Conservation (phyloP, 2,329 filamentous ascomycete species). For the Dactylellina drechsleri region DNA sequence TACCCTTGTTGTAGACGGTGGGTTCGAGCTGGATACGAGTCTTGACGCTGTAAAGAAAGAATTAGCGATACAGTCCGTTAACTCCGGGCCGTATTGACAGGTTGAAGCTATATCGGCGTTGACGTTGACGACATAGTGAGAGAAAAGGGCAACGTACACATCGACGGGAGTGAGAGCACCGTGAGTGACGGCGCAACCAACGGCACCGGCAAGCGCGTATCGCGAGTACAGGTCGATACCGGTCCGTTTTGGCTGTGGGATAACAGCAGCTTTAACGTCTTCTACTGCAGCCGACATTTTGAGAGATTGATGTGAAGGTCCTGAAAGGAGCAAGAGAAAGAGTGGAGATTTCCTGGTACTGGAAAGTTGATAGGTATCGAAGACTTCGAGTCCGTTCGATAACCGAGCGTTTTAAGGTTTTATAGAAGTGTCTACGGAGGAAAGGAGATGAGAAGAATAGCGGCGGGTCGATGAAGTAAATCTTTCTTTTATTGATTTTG, state of each 20-base stretch:
- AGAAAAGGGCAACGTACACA: slow-evolving; percentile 77
- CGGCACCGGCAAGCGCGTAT: slow-evolving; percentile 95
- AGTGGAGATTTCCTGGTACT: slow-evolving; percentile 40
- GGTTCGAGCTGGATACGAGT: slow-evolving; percentile 95
- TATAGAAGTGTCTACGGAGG: slow-evolving; percentile 28
- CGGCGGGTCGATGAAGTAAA: slow-evolving; percentile 46
- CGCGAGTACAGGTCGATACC: slow-evolving; percentile 85
- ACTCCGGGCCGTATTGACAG: slow-evolving; percentile 4
- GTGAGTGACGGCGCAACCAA: slow-evolving; percentile 99
- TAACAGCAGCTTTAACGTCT: slow-evolving; percentile 45
- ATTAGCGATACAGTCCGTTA: slow-evolving; percentile 5
- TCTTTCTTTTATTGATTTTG: slow-evolving; percentile 24
- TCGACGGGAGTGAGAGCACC: slow-evolving; percentile 96
- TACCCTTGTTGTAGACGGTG: slow-evolving; percentile 84
- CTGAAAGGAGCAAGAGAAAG: slow-evolving; percentile 16
- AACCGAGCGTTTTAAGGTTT: slow-evolving; percentile 13
- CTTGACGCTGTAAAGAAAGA: slow-evolving; percentile 77
- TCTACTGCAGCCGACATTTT: slow-evolving; percentile 39
- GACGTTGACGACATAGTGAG: slow-evolving; percentile 59
- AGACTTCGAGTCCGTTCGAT: slow-evolving; percentile 49
- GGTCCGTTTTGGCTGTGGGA: slow-evolving; percentile 64
- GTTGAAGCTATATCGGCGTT: slow-evolving; percentile 23
- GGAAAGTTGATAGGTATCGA: slow-evolving; percentile 25
- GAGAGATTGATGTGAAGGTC: slow-evolving; percentile 5
- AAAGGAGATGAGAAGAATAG: slow-evolving; percentile 36